A percentile compares a stretch with the other conserved stretches of the same genome.
These are phyloP conservation scores for Mycena haematopus DNA, from an alignment of 768 basidiomycete genomes.

Conservation along the genomic window DNA sequence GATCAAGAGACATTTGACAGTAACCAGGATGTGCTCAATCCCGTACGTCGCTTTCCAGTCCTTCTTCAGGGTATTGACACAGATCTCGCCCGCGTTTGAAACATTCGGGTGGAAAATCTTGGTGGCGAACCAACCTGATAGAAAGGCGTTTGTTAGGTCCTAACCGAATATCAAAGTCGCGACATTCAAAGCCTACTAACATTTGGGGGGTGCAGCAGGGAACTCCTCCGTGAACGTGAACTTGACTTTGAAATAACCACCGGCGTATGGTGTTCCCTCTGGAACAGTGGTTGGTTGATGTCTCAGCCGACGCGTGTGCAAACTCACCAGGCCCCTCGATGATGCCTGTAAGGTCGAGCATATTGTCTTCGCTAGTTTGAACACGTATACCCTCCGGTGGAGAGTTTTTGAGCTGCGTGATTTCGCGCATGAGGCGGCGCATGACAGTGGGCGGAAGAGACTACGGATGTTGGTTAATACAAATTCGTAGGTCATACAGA, in stretches of 20 bases:
- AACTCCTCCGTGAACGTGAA: slow-evolving; percentile 95
- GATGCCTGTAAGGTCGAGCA: slow-evolving; percentile 85
- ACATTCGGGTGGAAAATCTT: slow-evolving; percentile 99
- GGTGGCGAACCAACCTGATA: slow-evolving; percentile 83
- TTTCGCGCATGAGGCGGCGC: slow-evolving; percentile 89
- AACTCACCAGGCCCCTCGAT: slow-evolving; percentile 88
- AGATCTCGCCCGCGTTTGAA: slow-evolving; percentile 88
- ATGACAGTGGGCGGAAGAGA: slow-evolving; percentile 62
- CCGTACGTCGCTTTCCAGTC: slow-evolving; percentile 95
- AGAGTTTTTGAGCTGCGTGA: slow-evolving; percentile 76
- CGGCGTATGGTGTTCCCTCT: slow-evolving; percentile 72
- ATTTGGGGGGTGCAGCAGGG: slow-evolving; percentile 92
- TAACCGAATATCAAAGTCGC: background rate
- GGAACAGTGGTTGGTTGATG: slow-evolving; percentile 38
- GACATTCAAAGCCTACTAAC: slow-evolving; percentile 50
- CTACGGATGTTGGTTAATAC: slow-evolving; percentile 32
- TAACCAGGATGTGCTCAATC: slow-evolving; percentile 89
- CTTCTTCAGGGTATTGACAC: slow-evolving; percentile 96
- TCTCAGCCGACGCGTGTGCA: slow-evolving; percentile 28
- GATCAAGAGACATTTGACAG: slow-evolving; percentile 94
- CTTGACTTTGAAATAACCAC: slow-evolving; percentile 73
- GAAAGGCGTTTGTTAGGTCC: slow-evolving; percentile 21
- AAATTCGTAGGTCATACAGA: background rate
- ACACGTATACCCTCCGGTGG: slow-evolving; percentile 95
- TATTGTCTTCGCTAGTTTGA: slow-evolving; percentile 84